phyloP scores from a whole-genome alignment of 768 basidiomycete genomes.

The Ramaria sp. region DNA sequence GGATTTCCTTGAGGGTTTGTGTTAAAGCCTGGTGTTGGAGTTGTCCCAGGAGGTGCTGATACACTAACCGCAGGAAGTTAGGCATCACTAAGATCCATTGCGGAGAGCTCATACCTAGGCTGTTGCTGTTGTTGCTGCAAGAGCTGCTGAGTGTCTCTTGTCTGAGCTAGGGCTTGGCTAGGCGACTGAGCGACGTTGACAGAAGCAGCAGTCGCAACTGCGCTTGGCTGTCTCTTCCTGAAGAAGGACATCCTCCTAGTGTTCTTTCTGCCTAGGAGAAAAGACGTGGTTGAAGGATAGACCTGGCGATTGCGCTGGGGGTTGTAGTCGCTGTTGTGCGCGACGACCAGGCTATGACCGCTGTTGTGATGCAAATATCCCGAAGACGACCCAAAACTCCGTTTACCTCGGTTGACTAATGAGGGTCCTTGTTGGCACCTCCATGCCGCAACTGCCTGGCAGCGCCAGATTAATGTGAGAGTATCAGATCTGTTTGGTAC shows the following conservation, averaged over 20 bases:
- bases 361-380: conserved; percentile 2
- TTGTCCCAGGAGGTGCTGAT: background rate
- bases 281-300: conserved; percentile 24
- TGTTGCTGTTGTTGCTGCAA: conserved; percentile 20
- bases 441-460: background rate
- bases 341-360: background rate
- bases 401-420: background rate
- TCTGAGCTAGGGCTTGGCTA: conserved; percentile 56
- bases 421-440: background rate
- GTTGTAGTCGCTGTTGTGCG: background rate
- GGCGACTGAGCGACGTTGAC: conserved; percentile 55
- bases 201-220: conserved; percentile 22
- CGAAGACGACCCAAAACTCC: background rate
- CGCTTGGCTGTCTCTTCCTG: conserved; percentile 70
- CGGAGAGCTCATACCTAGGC: background rate
- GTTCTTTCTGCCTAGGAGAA: conserved; percentile 41
- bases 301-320: background rate
- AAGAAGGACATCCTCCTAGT: conserved; percentile 90
- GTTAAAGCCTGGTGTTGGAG: background rate
- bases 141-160: conserved; percentile 22
- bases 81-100: background rate
- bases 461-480: too few relatives aligned
- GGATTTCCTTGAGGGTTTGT: background rate
- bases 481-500: too few relatives aligned
- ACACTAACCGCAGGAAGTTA: background rate